phyloP scores from a whole-genome alignment of 495 filamentous ascomycete genomes.

The Amniculicola lignicola region DNA sequence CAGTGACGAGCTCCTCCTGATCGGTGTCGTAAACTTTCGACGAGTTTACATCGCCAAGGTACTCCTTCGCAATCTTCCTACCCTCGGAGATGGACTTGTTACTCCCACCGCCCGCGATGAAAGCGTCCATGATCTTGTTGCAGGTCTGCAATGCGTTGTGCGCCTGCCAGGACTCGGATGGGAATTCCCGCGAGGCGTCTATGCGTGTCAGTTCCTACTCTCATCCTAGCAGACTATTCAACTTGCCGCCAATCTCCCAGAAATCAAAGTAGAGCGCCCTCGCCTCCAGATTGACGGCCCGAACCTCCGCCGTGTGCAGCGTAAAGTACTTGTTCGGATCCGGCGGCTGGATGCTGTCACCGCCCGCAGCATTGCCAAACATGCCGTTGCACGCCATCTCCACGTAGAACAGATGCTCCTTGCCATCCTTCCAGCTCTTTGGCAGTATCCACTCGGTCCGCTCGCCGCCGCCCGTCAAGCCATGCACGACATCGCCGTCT shows the following conservation, averaged over 20 bases:
- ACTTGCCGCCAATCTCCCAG: conserved; percentile 73
- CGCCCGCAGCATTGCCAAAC: conserved; percentile 88
- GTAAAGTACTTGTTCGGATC: conserved; percentile 75
- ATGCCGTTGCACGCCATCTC: conserved; percentile 99
- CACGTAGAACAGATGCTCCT: conserved; percentile 84
- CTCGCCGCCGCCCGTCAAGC: conserved; percentile 88
- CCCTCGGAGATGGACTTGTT: conserved; percentile 73
- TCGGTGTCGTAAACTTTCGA: conserved; percentile 77
- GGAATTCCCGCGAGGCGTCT: conserved; percentile 43
- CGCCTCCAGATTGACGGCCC: conserved; percentile 82
- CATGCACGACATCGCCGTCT: conserved; percentile 84
- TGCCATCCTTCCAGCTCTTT: conserved; percentile 71
- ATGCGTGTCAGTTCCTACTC: background rate
- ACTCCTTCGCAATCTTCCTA: conserved; percentile 76
- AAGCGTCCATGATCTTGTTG: conserved; percentile 85
- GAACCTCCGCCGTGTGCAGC: conserved; percentile 76
- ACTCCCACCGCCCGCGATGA: conserved; percentile 70
- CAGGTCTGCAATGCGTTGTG: conserved; percentile 79
- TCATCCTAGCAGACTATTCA: too few species aligned
- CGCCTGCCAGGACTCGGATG: conserved; percentile 55
- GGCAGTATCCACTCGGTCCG: conserved; percentile 88
- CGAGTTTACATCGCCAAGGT: conserved; percentile 79
- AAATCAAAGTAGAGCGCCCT: conserved; percentile 83
- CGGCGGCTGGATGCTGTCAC: conserved; percentile 86
- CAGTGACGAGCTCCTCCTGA: conserved; percentile 72